phyloP scores from a whole-genome alignment of 225 moss, liverwort and hornwort species.

The Polytrichum formosum region DNA sequence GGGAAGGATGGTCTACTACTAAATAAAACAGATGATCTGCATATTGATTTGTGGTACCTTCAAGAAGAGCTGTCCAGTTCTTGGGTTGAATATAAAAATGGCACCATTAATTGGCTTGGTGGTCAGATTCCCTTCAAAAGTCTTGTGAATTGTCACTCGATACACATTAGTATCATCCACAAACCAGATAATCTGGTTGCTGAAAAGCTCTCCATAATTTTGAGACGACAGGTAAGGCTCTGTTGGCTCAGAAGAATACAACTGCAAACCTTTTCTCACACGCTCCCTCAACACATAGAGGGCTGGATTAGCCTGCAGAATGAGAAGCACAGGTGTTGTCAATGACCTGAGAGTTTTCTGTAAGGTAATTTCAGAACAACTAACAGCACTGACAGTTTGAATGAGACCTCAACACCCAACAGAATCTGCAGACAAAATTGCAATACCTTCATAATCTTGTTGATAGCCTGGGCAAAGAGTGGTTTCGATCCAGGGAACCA shows the following conservation, averaged over 20 bases:
- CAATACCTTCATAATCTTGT: slow-evolving; percentile 94
- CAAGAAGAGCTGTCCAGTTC: slow-evolving; percentile 96
- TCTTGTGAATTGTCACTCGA: slow-evolving; percentile 99
- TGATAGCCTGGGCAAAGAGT: slow-evolving; percentile 98
- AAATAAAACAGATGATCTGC: too few species aligned
- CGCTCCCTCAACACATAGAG: slow-evolving; percentile 97
- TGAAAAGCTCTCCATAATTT: slow-evolving; percentile 97
- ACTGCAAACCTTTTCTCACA: slow-evolving; percentile 90
- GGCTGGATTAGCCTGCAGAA: slow-evolving; percentile 82
- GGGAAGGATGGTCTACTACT: too few species aligned
- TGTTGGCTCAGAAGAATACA: slow-evolving; percentile 98
- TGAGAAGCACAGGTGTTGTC: neutral
- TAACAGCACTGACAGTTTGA: too few species aligned
- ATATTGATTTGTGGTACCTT: slow-evolving; percentile 40
- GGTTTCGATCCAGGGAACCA: slow-evolving; percentile 99
- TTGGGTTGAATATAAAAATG: slow-evolving; percentile 97
- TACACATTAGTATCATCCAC: slow-evolving; percentile 99
- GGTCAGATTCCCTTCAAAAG: slow-evolving; percentile 98
- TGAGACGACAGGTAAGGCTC: slow-evolving; percentile 98
- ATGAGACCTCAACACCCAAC: too few species aligned
- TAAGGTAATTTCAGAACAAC: too few species aligned
- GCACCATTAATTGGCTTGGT: slow-evolving; percentile 99
- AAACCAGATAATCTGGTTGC: slow-evolving; percentile 99
- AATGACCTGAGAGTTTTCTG: too few species aligned
- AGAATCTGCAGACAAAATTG: neutral